phyloP scores from a whole-genome alignment of 192 early-diverging fungal genomes.

The Oehlia diaphana region DNA sequence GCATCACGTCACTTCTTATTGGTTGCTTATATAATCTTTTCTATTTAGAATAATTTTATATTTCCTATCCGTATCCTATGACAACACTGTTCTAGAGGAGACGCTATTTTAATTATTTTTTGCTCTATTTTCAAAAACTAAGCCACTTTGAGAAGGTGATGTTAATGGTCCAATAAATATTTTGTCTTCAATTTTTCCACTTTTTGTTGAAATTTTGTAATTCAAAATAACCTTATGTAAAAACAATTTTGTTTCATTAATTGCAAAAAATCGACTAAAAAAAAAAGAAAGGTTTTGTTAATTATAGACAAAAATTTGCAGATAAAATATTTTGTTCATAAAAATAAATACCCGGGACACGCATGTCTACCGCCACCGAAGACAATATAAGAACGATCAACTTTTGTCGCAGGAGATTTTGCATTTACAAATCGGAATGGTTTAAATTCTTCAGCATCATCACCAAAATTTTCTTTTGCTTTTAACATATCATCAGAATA shows the following conservation, averaged over 20 bases:
- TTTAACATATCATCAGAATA: neutral
- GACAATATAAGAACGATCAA: neutral
- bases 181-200: neutral
- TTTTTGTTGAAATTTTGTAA: constrained; percentile 2
- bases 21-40: too few relatives aligned
- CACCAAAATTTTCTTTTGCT: neutral
- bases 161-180: too few relatives aligned
- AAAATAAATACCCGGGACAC: neutral
- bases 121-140: too few relatives aligned
- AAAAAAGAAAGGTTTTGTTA: neutral
- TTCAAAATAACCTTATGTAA: constrained; percentile 4
- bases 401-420: constrained; percentile 1
- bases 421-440: constrained; percentile 23
- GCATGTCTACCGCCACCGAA: neutral
- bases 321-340: neutral
- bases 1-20: too few relatives aligned
- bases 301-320: too few relatives aligned
- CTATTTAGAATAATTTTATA: too few relatives aligned
- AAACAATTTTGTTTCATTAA: neutral
- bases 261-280: neutral
- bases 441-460: constrained; percentile 19
- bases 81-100: too few relatives aligned
- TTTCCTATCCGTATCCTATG: too few relatives aligned
- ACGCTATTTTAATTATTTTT: too few relatives aligned
- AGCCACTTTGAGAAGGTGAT: too few relatives aligned